Base-by-base conservation (phyloP, 73 alveolate genomes). In the Paramecium tetraurelia region DNA sequence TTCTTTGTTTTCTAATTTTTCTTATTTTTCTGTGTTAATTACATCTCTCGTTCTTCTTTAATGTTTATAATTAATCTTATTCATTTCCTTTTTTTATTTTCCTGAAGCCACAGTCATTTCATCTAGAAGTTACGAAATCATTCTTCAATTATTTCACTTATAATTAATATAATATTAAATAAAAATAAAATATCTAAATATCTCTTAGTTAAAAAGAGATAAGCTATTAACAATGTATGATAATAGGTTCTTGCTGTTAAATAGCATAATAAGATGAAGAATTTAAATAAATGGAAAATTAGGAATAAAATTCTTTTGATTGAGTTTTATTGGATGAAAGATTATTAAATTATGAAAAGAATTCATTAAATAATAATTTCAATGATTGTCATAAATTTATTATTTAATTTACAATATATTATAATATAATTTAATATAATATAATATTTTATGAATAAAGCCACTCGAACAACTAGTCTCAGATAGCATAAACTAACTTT, bases 11-110 rank as follows among this genome's bases (percentile, higher is more conserved):
- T 80, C 90, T 44, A 80, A 24, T 63, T 80, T 80, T 46, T 80
- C 90, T 46, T 80, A 46, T 44, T 44, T 80, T 46, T 80, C 90
- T 21, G 35, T 18, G 14, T 80, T 80, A 24, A 80, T 80, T 22
- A 80, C 90, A 80, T 80, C 90, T 48, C 90, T 41, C 5, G 90
- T 80, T 46, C 75, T 80, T 22, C 90, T 80, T 48, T 80, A 80
- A 24, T 80, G 6, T 48, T 80, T 80, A 22, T 44, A 80, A 12
- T 41, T 80, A n/a, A 80, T 80, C 18, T 80, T 80, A 43, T 46
- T n/a, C 41, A 80, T 11, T 44, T 80, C 90, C 33, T 80, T 80
- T 80, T 80, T 41, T 22, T 41, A 27, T 48, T 80, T 80, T 10
- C 46, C 75, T 12, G 70, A 46, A 40, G 90, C 38, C n/a, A 14